Evolutionary conservation across 495 filamentous ascomycete genomes (phyloP).

Genomic region (Aspergillus asperescens): DNA sequence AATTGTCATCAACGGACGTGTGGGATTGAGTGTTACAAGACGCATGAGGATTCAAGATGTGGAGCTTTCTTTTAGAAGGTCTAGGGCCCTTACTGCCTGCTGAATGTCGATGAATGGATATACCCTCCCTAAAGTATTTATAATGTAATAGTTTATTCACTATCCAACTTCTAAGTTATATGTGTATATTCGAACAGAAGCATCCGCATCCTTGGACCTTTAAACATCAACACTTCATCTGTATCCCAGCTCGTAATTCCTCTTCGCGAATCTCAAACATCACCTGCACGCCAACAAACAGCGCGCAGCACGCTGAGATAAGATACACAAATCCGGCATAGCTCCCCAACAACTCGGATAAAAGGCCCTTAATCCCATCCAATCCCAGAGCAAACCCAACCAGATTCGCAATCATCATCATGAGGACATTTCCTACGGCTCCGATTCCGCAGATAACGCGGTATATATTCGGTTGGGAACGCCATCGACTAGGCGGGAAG

Average conservation of each 20-base stretch:
- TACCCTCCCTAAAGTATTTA: no score
- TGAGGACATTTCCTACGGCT: constrained; percentile 76
- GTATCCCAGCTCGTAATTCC: constrained; percentile 75
- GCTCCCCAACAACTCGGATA: constrained; percentile 67
- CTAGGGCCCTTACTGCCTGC: no score
- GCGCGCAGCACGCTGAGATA: constrained; percentile 54
- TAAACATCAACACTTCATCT: constrained; percentile 71
- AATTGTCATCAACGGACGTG: constrained; percentile 78
- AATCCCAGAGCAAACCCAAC: constrained; percentile 91
- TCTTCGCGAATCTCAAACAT: constrained; percentile 94
- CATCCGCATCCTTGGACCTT: not conserved
- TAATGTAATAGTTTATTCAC: not conserved
- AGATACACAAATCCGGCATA: constrained; percentile 73
- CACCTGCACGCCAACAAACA: constrained; percentile 85
- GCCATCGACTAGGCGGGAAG: constrained; percentile 69
- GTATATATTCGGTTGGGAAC: constrained; percentile 61
- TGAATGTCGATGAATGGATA: no score
- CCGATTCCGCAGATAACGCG: constrained; percentile 79
- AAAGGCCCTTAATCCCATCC: constrained; percentile 74
- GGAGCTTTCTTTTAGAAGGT: constrained; percentile 48
- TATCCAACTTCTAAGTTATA: not conserved
- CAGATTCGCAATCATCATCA: constrained; percentile 95
- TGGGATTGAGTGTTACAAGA: constrained; percentile 72
- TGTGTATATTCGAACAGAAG: not conserved
- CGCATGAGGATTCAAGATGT: constrained; percentile 77